Evolutionary conservation across 371 early-diverging fungal genomes (phyloP).

Genomic region (Mucor saturninus): DNA sequence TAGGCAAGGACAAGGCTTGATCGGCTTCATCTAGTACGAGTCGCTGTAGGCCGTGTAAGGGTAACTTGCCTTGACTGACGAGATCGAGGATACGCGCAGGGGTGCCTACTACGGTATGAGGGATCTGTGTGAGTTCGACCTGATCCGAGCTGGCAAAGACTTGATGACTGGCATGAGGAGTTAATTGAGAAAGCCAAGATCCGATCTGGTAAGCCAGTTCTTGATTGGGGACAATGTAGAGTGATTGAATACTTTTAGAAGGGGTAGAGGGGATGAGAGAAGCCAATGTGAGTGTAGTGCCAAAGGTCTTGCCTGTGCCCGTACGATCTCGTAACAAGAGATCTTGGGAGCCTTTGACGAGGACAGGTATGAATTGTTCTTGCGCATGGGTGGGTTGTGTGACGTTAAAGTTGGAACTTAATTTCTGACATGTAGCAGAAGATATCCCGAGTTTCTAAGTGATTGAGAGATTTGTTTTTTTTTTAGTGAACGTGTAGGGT

Average conservation of each 20-base stretch:
- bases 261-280: constrained; percentile 9
- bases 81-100: constrained; percentile 62
- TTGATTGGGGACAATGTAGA: constrained; percentile 86
- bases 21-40: constrained; percentile 83
- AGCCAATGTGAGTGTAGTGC: constrained; percentile 60
- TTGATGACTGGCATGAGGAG: constrained; percentile 4
- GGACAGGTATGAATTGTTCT: constrained; percentile 57
- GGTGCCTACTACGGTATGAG: constrained; percentile 70
- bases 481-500: too few relatives aligned
- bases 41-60: constrained; percentile 55
- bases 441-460: constrained; percentile 60
- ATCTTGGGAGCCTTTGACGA: constrained; percentile 57
- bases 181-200: constrained; percentile 50
- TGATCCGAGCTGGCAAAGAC: constrained; percentile 1
- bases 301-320: constrained; percentile 85
- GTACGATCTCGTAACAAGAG: constrained; percentile 74
- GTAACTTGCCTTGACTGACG: constrained; percentile 43
- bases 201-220: constrained; percentile 86
- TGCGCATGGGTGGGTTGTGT: constrained; percentile 59
- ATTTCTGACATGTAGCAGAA: constrained; percentile 44
- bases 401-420: constrained; percentile 52
- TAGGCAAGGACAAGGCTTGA: constrained; percentile 66
- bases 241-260: constrained; percentile 42
- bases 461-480: too few relatives aligned
- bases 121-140: constrained; percentile 4